A percentile compares a stretch with the other conserved stretches of the same genome.
Conservation (phyloP, 441 rosid genomes). For the Brassica hybrid region DNA sequence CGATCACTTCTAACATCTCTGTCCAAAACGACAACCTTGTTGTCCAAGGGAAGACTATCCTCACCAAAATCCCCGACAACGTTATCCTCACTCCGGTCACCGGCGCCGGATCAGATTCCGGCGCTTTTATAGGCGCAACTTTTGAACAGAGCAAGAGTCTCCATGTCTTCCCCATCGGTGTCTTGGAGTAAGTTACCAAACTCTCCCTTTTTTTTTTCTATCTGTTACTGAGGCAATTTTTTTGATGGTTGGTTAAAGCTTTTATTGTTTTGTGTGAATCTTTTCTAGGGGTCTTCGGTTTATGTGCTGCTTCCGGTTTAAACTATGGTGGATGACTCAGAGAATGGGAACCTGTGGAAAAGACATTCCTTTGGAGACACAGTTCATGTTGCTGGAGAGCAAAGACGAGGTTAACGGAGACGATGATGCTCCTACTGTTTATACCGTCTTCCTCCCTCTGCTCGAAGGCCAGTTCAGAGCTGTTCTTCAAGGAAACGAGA, state of each 20-base stretch:
- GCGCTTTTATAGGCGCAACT: conserved; percentile 88
- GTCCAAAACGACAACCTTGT: conserved; percentile 81
- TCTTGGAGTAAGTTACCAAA: conserved; percentile 62
- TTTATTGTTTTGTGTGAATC: neutral
- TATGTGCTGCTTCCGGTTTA: conserved; percentile 89
- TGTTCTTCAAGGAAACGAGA: conserved; percentile 89
- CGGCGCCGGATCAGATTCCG: conserved; percentile 64
- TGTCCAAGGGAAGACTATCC: conserved; percentile 87
- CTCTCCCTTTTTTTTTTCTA: neutral
- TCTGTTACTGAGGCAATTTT: neutral
- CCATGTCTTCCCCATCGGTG: conserved; percentile 90
- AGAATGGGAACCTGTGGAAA: conserved; percentile 91
- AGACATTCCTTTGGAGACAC: conserved; percentile 96
- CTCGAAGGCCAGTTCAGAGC: conserved; percentile 98
- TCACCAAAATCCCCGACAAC: conserved; percentile 87
- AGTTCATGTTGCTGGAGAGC: conserved; percentile 88
- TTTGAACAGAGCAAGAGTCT: conserved; percentile 85
- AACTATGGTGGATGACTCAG: conserved; percentile 99
- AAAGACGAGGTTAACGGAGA: conserved; percentile 53
- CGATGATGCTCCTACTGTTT: conserved; percentile 61
- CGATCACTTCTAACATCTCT: conserved; percentile 75
- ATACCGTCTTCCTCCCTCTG: conserved; percentile 89
- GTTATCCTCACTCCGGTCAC: conserved; percentile 75
- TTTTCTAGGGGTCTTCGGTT: conserved; percentile 73
- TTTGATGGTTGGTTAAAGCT: neutral